Evolutionary conservation across 495 filamentous ascomycete genomes (phyloP).

Genomic region (Trichocladium antarcticum): DNA sequence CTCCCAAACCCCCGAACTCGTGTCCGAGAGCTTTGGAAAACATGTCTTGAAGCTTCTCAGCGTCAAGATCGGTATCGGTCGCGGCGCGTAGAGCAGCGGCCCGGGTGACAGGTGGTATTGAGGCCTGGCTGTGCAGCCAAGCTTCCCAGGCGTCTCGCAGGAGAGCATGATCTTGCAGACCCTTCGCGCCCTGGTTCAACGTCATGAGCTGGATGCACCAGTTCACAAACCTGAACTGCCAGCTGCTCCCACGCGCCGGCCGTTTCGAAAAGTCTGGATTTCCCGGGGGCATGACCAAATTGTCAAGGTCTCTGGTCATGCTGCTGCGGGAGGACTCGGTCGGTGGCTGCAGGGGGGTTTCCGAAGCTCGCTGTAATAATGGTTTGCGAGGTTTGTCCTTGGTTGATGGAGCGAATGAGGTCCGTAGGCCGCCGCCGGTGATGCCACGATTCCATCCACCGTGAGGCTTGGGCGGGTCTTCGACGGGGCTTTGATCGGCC

Average conservation of each 20-base stretch:
- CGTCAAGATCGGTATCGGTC: background rate
- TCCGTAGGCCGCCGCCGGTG: constrained; percentile 22
- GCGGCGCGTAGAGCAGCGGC: background rate
- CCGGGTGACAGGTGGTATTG: background rate
- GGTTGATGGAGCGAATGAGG: constrained; percentile 15
- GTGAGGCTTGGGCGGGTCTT: constrained; percentile 3
- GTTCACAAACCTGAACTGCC: constrained; percentile 9
- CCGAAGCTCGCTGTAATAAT: background rate
- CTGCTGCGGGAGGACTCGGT: background rate
- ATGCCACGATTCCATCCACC: constrained; percentile 34
- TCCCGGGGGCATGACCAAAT: constrained; percentile 7
- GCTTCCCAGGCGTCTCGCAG: constrained; percentile 13
- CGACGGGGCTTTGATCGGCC: background rate
- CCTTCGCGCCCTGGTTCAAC: constrained; percentile 9
- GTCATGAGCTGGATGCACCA: constrained; percentile 16
- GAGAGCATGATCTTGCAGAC: constrained; percentile 6
- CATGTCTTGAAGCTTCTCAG: constrained; percentile 1
- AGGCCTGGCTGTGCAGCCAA: constrained; percentile 12
- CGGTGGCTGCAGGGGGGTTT: background rate
- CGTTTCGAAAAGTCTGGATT: background rate
- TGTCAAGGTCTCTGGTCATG: background rate
- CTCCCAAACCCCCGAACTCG: background rate
- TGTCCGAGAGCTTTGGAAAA: background rate
- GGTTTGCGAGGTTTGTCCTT: constrained; percentile 8
- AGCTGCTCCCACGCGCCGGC: background rate